A percentile compares a stretch with the other conserved stretches of the same genome.
Evolutionary conservation across 2,329 filamentous ascomycete species (phyloP).

Genomic region (Beauveria pseudobassiana): DNA sequence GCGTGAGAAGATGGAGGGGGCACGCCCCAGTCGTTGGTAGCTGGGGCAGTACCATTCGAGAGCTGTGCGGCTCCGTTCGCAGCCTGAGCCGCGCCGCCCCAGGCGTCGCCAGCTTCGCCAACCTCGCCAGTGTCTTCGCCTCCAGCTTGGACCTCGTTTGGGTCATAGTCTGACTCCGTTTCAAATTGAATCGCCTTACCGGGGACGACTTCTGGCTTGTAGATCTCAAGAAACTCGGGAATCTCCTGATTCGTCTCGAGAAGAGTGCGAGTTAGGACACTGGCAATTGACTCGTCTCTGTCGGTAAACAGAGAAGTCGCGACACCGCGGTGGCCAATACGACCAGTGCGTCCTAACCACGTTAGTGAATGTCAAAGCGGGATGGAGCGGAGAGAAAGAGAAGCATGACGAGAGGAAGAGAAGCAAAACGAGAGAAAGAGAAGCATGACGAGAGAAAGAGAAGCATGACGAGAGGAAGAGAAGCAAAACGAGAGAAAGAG

Average conservation of each 20-base stretch:
- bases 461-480: too few species aligned
- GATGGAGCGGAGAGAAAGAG: background rate
- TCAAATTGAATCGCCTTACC: slow-evolving; percentile 45
- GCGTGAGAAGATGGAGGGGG: too few species aligned
- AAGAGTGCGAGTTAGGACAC: slow-evolving; percentile 70
- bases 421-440: background rate
- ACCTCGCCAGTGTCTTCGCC: slow-evolving; percentile 21
- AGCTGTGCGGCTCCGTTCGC: background rate
- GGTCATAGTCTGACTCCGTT: slow-evolving; percentile 47
- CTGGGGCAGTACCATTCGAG: too few species aligned
- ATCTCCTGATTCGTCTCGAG: slow-evolving; percentile 71
- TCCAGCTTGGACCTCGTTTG: slow-evolving; percentile 20
- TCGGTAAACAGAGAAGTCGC: slow-evolving; percentile 88
- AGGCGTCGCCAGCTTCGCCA: too few species aligned
- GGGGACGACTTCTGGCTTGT: slow-evolving; percentile 49
- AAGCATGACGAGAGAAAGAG: background rate
- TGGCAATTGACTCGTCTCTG: slow-evolving; percentile 63
- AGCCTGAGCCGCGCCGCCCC: background rate
- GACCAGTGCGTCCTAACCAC: slow-evolving; percentile 71
- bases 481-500: slow-evolving; percentile 7
- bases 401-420: background rate
- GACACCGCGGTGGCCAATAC: slow-evolving; percentile 79
- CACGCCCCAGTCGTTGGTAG: background rate
- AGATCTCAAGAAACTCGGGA: slow-evolving; percentile 70
- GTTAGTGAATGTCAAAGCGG: slow-evolving; percentile 2